Base-by-base conservation (phyloP, 2,329 filamentous ascomycete species). In the Colletotrichum theobromicola region DNA sequence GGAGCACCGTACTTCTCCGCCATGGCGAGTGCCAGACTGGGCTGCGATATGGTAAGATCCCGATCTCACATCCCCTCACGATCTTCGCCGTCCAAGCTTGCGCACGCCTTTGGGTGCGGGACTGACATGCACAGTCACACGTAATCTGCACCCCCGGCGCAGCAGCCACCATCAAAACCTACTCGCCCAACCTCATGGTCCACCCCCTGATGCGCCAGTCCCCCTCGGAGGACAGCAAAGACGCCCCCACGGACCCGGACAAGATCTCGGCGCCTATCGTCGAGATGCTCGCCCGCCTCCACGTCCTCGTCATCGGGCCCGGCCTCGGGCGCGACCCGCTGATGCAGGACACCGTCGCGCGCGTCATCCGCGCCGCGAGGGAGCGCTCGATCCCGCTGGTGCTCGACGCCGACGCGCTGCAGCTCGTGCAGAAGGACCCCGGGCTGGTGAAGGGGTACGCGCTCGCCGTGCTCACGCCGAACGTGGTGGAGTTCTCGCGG, bases 121-220 rank as follows among this genome's bases (percentile, higher is more conserved):
- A 66, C 42, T 24, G 34, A 21, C 26, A 18, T 42, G 63, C 37
- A 34, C 68, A 95, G 95, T 95, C 93, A 77, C 96, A 98, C 86
- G 94, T 99, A 76, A 98, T 99, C 81, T 99, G 97, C 88, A 98
- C 98, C 75, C 95, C 94, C 12, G 93, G 91, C 69, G 97, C 97
- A 4, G 95, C 90, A 61, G 89, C 91, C 80, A 96, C 98, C 46
- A 98, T 99, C 86, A 99, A 99, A 87, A 95, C 95, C 5, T 99
- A 98, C 87, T 98, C 96, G 24, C 97, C 97, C 4, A 98, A 98
- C 83, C 89, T 99, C 32, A 99, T 99, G 96, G 97, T 99, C 13
- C 97, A 98, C 84, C 97, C 97, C 1, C 91, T 98, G 78, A 96
- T 99, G 92, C 94, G 95, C 34, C 95, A 97, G 84, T 91, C 92